Evolutionary conservation across 768 basidiomycete genomes (phyloP), one percentile per base, ranked within the genome.

Genomic region (Russula virescens): DNA sequence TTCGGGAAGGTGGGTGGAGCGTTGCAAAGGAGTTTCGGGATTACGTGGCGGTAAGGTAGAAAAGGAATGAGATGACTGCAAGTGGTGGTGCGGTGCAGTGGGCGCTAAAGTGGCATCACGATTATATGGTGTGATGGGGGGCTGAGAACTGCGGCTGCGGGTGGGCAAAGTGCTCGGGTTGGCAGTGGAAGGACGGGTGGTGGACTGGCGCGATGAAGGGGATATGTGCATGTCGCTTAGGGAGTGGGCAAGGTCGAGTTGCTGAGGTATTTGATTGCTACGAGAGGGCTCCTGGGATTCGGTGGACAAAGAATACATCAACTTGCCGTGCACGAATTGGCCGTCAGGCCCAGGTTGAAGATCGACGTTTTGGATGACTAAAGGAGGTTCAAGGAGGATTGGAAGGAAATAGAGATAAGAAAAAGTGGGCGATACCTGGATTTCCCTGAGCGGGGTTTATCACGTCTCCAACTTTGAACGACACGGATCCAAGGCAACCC

Each of bases 291-390:
- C 66, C 16, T 65, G 55, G 6, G 55, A 59, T 43, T 66, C 62
- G 16, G 77, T 79, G 16, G 76, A 75, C 34, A 81, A 70, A 73
- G 81, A 72, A 69, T 94, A 84, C 64, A 88, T 83, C 62, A 94
- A 79, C 74, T 88, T 90, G 26, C 93, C 93, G 72, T 88, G 88
- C 0, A 94, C 93, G 48, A 84, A 81, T 25, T 89, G 80, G 68
- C 86, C 84, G 73, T 90, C 89, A 54, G 76, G 76, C 63, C 85
- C 87, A 48, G 86, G 83, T 79, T 84, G 82, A 55, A 92, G 80
- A 69, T 95, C 91, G 60, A 79, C 81, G 48, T 85, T 89, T 66
- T 92, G 83, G 69, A 86, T 80, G 67, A 85, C 89, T 85, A 48
- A 46, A 34, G 11, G 25, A 21, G 35, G 40, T n/a, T 11, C 19